Evolutionary conservation across 805 yeast species (phyloP), one percentile per base, ranked within the genome.

Genomic region (Millerago galiae): DNA sequence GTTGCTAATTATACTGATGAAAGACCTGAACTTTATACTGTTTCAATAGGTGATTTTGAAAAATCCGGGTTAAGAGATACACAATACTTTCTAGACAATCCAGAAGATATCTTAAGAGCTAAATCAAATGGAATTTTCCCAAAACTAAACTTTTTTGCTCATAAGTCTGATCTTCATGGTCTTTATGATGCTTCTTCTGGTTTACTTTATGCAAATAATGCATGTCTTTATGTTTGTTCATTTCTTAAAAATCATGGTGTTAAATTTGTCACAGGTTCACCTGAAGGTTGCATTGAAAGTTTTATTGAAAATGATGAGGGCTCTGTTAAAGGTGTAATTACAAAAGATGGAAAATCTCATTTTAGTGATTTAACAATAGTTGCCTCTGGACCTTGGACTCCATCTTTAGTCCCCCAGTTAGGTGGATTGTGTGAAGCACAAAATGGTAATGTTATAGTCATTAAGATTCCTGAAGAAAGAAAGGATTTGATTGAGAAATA

Each of bases 361-460:
- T 13, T 17, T 8, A 47, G 53, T 11, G 56, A 53, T 28, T 11
- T 52, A 15, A 43, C 49, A 2, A 45, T 55, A 16, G 36, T 46
- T 3, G 48, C 51, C 5, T 29, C 51, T 38, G 59, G 58, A 16
- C 56, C 59, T n/a, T 55, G 59, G 59, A 35, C 55, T 6, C 43
- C 57, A 3, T 49, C 53, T 2, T 7, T 52, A 4, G 31, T 54
- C 1, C 53, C 51, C 10, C 47, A 51, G 27, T 47, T 67, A 7
- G 61, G 58, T 37, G 67, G 68, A 10, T 53, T 63, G 31, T 59
- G 58, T 45, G 68, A 65, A 45, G 71, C 63, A 0, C 56, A 63
- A 13, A 54, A 59, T 8, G 71, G 69, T 13, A 66, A 65, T 46
- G 58, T 68, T n/a, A 41, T 62, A 2, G 42, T 59, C 16, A 50